Base-by-base conservation (phyloP, 2,329 filamentous ascomycete genomes). In the Phaeosphaeriaceae sp. region DNA sequence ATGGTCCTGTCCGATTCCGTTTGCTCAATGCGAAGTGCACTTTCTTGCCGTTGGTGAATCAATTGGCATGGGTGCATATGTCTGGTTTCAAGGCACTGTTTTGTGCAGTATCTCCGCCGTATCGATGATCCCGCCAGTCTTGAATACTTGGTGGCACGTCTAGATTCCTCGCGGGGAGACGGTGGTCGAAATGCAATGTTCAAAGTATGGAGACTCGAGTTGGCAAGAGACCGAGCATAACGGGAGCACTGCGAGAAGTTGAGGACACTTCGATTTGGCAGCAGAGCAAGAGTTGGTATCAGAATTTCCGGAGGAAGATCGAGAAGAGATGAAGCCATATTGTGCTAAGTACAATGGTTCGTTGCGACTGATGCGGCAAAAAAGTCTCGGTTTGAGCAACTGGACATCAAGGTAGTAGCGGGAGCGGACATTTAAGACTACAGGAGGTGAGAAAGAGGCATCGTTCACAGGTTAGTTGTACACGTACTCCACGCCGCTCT, bases 111-210 rank as follows among this genome's bases (percentile, higher is more conserved):
- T 15, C 11, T 36, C 31, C 31, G 7, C 13, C 31, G 31, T 11
- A 36, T 15, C 11, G 31, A 36, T 36, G 11, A 36, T 3, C 31
- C 31, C 13, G 31, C 13, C 13, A 15, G 3, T 7, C 7, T 36
- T 3, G 31, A 11, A 7, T 3, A 11, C 3, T 36, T 5, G 31
- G 9, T 36, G 31, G 13, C 13, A 3, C 7, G 13, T 3, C 3
- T 3, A 11, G 13, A 13, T 3, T 36, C 31, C 13, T 51, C 92
- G 41, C 83, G 90, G 27, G 83, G 90, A n/a, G 86, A 87, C 0
- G 89, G 15, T 27, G 90, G 31, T 96, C 24, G 91, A 84, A 87
- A 93, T 40, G 80, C 89, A 10, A 87, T 95, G 20, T 93, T 97
- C 79, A 97, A 92, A 89, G 81, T 88, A 45, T 72, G 70, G 4